Conservation (phyloP, 1,284 basidiomycete species). For the Termitomyces sp. region DNA sequence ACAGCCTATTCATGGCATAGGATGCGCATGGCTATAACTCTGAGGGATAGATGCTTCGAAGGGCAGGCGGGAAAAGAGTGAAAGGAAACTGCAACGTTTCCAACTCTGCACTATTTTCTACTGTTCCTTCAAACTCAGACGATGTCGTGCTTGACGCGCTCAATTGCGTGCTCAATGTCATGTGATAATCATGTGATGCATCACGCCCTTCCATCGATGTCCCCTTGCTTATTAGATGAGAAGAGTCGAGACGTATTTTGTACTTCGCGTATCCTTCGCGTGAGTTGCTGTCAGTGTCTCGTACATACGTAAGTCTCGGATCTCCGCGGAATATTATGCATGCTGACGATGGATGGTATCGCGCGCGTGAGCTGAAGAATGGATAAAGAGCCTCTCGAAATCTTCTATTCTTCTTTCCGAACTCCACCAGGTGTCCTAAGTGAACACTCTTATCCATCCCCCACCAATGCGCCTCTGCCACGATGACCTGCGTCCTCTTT, state of each 20-base stretch:
- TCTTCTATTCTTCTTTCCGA: background rate
- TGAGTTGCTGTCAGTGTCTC: too few species aligned
- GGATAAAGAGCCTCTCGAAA: background rate
- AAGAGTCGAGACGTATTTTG: too few species aligned
- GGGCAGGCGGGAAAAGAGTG: background rate
- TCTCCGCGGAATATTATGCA: too few species aligned
- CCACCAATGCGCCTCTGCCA: background rate
- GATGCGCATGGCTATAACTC: background rate
- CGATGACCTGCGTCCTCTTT: background rate
- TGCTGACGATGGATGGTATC: too few species aligned
- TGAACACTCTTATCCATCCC: background rate
- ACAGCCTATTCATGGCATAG: background rate
- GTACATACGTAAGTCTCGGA: too few species aligned
- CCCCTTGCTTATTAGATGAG: too few species aligned
- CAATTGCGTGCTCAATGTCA: constrained; percentile 34
- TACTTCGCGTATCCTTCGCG: too few species aligned
- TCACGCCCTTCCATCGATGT: too few species aligned
- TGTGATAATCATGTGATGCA: background rate
- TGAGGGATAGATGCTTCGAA: background rate
- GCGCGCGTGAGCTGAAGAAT: too few species aligned
- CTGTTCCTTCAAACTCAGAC: constrained; percentile 32
- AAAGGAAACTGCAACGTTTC: background rate
- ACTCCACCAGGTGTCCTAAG: too few species aligned
- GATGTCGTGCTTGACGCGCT: constrained; percentile 33
- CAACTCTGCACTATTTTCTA: constrained; percentile 19